These are phyloP conservation scores for Diaporthe humulicola DNA, from an alignment of 2,329 filamentous ascomycete genomes.

Conservation along the genomic window DNA sequence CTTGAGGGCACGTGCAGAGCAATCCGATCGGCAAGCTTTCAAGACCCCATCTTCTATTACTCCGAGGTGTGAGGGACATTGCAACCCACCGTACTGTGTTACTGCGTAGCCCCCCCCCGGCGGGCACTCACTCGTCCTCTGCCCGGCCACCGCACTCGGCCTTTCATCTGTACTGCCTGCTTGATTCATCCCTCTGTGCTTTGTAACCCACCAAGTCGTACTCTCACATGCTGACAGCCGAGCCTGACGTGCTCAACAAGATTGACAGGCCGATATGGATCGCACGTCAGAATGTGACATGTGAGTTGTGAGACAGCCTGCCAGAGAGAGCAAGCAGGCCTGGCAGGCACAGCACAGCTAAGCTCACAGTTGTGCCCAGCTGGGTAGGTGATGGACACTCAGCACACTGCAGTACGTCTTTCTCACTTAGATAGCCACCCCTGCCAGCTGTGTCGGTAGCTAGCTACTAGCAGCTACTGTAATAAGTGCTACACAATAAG, in stretches of 20 bases:
- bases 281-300: conserved; percentile 17
- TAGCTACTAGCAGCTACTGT: neutral
- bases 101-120: too few species aligned
- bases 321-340: too few species aligned
- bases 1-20: conserved; percentile 16
- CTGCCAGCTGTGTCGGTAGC: neutral
- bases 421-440: neutral
- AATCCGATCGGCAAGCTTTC: conserved; percentile 7
- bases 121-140: neutral
- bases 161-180: conserved; percentile 15
- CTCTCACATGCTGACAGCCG: conserved; percentile 16
- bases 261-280: conserved; percentile 29
- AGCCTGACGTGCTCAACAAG: conserved; percentile 25
- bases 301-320: conserved; percentile 22
- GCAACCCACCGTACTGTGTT: too few species aligned
- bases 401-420: neutral
- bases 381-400: neutral
- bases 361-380: too few species aligned
- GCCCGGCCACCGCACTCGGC: neutral
- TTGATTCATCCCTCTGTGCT: conserved; percentile 12
- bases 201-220: conserved; percentile 6
- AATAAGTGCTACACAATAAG: too few species aligned
- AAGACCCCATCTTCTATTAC: conserved; percentile 15
- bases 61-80: conserved; percentile 1
- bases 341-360: neutral